Percentiles rank a stretch among this genome's conserved stretches.
Evolutionary conservation across 2,329 filamentous ascomycete species (phyloP).

Genomic region (Trichoderma harzianum): DNA sequence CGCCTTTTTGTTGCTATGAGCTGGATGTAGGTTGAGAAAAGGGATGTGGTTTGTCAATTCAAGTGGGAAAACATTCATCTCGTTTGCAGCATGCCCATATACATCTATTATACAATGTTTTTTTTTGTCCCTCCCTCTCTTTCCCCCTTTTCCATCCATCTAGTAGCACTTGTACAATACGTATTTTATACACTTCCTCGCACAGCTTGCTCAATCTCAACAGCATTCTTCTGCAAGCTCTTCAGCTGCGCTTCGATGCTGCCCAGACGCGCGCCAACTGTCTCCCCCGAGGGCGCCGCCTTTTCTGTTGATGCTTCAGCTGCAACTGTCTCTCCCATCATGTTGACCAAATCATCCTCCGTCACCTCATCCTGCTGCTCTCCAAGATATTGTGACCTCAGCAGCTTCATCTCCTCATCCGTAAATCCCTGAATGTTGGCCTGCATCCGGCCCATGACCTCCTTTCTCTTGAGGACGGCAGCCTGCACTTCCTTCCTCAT

Average conservation of each 20-base stretch:
- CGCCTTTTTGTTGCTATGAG: background rate
- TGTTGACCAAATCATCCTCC: constrained; percentile 38
- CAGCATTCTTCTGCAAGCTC: constrained; percentile 16
- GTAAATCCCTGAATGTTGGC: constrained; percentile 35
- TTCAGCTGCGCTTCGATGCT: constrained; percentile 23
- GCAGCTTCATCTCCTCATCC: constrained; percentile 37
- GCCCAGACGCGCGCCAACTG: constrained; percentile 6
- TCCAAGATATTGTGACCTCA: constrained; percentile 28
- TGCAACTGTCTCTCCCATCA: constrained; percentile 26
- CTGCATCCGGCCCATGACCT: constrained; percentile 37
- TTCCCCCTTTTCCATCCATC: constrained; percentile 19
- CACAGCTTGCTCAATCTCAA: constrained; percentile 26
- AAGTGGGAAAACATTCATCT: background rate
- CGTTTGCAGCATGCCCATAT: constrained; percentile 8
- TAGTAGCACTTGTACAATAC: background rate
- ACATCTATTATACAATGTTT: constrained; percentile 15
- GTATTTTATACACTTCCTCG: background rate
- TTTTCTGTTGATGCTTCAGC: background rate
- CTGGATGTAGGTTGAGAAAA: background rate
- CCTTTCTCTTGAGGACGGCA: constrained; percentile 32
- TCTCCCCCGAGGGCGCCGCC: background rate
- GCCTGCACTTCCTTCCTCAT: constrained; percentile 34
- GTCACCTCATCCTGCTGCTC: constrained; percentile 30
- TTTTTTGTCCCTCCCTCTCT: constrained; percentile 19
- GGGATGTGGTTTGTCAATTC: background rate